Evolutionary conservation across 345 rosid species (phyloP).

Genomic region (Angophora floribunda): DNA sequence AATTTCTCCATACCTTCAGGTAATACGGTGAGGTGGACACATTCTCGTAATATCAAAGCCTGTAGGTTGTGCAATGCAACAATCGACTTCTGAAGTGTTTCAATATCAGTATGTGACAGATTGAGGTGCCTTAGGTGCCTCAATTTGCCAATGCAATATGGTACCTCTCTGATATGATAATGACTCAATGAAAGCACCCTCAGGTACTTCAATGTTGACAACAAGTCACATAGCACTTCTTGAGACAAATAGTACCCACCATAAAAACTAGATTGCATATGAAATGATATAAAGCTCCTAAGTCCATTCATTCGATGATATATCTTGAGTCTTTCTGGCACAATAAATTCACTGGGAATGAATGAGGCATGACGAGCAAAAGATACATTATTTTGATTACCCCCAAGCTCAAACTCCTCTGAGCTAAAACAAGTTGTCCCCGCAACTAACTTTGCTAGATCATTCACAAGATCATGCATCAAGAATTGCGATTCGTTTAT

Average conservation of each 20-base stretch:
- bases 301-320: neutral
- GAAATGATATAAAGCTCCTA: neutral
- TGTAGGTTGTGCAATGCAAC: neutral
- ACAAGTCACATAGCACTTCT: neutral
- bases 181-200: neutral
- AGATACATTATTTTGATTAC: too few relatives aligned
- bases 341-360: neutral
- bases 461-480: too few relatives aligned
- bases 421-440: too few relatives aligned
- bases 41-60: neutral
- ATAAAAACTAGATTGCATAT: accelerated
- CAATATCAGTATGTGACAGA: neutral
- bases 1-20: accelerated
- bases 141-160: neutral
- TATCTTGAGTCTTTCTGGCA: neutral
- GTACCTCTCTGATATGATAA: neutral
- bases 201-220: accelerated
- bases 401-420: too few relatives aligned
- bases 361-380: too few relatives aligned
- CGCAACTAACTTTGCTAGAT: too few relatives aligned
- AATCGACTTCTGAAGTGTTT: neutral
- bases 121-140: neutral
- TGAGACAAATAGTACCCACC: accelerated
- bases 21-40: accelerated
- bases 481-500: too few relatives aligned